A percentile compares a stretch with the other conserved stretches of the same genome.
These are phyloP conservation scores for Diplodia seriata DNA, from an alignment of 2,329 filamentous ascomycete species.

Conservation along the genomic window DNA sequence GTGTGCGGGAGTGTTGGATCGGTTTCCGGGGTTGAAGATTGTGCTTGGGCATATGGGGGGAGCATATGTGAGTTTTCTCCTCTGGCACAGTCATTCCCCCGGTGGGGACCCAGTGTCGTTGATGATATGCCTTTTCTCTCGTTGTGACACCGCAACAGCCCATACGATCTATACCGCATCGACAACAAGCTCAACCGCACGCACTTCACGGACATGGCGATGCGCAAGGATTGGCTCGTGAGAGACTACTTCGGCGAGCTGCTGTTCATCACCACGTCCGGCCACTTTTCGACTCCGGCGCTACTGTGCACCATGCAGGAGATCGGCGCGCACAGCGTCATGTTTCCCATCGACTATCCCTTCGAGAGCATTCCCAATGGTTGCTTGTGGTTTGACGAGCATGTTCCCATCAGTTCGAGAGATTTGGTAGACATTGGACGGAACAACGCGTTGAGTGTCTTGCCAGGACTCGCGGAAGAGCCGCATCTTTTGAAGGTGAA, in stretches of 20 bases:
- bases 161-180: constrained; percentile 56
- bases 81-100: neutral
- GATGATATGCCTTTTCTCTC: neutral
- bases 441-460: constrained; percentile 55
- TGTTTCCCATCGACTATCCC: constrained; percentile 63
- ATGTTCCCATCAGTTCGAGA: constrained; percentile 46
- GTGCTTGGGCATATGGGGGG: constrained; percentile 57
- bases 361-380: constrained; percentile 56
- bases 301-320: constrained; percentile 60
- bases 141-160: constrained; percentile 33
- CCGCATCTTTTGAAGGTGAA: neutral
- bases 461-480: constrained; percentile 34
- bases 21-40: constrained; percentile 55
- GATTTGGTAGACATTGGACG: constrained; percentile 53
- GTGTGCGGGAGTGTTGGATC: constrained; percentile 59
- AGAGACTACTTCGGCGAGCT: constrained; percentile 64
- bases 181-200: constrained; percentile 60
- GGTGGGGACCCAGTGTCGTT: neutral
- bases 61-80: constrained; percentile 47
- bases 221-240: constrained; percentile 59
- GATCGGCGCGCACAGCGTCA: constrained; percentile 58
- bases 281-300: constrained; percentile 62
- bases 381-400: constrained; percentile 53
- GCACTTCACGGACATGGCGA: constrained; percentile 12
- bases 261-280: constrained; percentile 64